Percentiles rank a stretch among this genome's conserved stretches.
Conservation (phyloP, 768 basidiomycete species). For the Leucocoprinus leucothites region DNA sequence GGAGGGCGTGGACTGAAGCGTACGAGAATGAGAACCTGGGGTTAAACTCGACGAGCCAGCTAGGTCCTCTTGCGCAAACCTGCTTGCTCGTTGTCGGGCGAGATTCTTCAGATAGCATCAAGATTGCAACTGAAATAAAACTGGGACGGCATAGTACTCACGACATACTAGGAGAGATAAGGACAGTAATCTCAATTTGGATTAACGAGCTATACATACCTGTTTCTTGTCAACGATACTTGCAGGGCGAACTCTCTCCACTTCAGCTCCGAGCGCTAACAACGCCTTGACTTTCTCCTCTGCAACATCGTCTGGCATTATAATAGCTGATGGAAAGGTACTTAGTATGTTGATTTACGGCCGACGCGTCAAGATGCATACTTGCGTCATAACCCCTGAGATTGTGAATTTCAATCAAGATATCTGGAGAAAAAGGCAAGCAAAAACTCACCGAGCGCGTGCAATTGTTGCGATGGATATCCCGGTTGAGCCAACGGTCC, state of each 20-base stretch:
- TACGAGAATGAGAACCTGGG: slow-evolving; percentile 25
- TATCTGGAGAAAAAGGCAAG: not conserved
- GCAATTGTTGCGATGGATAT: slow-evolving; percentile 96
- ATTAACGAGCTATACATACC: slow-evolving; percentile 34
- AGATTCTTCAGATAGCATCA: slow-evolving; percentile 60
- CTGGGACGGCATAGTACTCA: slow-evolving; percentile 22
- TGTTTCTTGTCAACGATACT: slow-evolving; percentile 98
- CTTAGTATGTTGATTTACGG: not conserved
- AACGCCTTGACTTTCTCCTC: slow-evolving; percentile 89
- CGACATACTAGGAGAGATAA: slow-evolving; percentile 50
- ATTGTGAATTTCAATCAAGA: not conserved
- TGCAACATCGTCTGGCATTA: slow-evolving; percentile 88
- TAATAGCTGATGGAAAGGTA: slow-evolving; percentile 56
- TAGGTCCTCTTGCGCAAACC: slow-evolving; percentile 55
- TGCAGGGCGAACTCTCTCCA: slow-evolving; percentile 87
- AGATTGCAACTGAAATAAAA: not conserved
- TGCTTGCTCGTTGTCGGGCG: slow-evolving; percentile 72
- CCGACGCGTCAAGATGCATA: slow-evolving; percentile 28
- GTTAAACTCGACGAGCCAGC: slow-evolving; percentile 20
- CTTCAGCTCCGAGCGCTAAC: slow-evolving; percentile 80
- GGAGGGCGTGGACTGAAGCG: slow-evolving; percentile 38
- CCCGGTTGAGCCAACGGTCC: slow-evolving; percentile 94
- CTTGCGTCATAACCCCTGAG: slow-evolving; percentile 85
- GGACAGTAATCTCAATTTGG: not conserved
- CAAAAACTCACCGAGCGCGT: slow-evolving; percentile 62